These are phyloP conservation scores for Solanum neorickii DNA, from an alignment of 257 asterid species.

Conservation along the genomic window DNA sequence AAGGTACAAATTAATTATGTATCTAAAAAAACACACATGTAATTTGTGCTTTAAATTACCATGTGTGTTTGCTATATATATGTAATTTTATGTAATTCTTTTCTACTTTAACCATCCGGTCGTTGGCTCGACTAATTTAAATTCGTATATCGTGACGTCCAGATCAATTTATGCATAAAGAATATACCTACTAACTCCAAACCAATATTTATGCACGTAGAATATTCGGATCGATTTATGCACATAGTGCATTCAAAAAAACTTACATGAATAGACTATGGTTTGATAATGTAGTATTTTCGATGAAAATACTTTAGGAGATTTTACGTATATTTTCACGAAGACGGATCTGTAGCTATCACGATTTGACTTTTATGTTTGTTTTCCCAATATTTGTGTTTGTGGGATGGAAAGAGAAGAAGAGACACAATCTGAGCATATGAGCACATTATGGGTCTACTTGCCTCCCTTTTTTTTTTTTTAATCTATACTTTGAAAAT, in stretches of 20 bases:
- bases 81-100: background rate
- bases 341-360: rapidly evolving
- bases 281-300: background rate
- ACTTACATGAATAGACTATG: background rate
- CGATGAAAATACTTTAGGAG: background rate
- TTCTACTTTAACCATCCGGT: background rate
- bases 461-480: background rate
- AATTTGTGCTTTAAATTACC: background rate
- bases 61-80: background rate
- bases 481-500: background rate
- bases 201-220: background rate
- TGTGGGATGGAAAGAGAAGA: background rate
- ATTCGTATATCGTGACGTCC: background rate
- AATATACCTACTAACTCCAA: background rate
- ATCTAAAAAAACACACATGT: background rate
- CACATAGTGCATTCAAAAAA: background rate
- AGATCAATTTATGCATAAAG: rapidly evolving
- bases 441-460: conserved; percentile 9
- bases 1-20: background rate
- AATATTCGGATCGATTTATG: too few relatives aligned
- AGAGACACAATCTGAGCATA: background rate
- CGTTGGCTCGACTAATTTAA: background rate
- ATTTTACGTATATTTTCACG: background rate
- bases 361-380: background rate
- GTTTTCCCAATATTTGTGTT: background rate